Base-by-base conservation (phyloP, 768 basidiomycete species). In the Suillus subluteus region DNA sequence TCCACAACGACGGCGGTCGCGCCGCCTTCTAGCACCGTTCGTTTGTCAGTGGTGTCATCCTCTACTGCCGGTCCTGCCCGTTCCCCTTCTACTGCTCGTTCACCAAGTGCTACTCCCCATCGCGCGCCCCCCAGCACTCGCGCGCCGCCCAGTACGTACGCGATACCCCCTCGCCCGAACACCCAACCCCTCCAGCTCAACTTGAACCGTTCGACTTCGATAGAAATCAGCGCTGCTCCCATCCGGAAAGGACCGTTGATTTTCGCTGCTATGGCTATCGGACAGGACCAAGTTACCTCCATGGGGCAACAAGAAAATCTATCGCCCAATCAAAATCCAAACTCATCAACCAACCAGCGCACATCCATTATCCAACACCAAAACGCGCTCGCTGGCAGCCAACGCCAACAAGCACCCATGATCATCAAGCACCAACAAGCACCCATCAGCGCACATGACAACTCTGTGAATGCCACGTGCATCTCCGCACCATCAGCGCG, bases 171-270 rank as follows among this genome's bases (percentile, higher is more conserved):
- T 67, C 67, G 2, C 62, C 65, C 0, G 58, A 65, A 16, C 63
- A 68, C 6, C 12, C 66, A 52, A 30, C 52, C 52, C 2, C 52
- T 52, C 15, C 50, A 23, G 6, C 23, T 26, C 52, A 52, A 52
- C 30, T 16, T 16, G 30, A 52, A 52, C 50, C 52, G 30, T 2
- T 54, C 52, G 4, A 30, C 52, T 11, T 1, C 68, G 6, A 21
- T 59, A 65, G 75, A 64, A 63, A 69, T 41, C 63, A 56, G 52
- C 62, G 6, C 69, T 72, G 37, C 69, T 67, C 68, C 73, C 4
- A 55, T 76, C 6, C 80, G 79, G 65, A 85, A 84, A 23, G 86
- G 85, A 26, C 88, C 90, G 1, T 80, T 87, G 30, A 91, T 91
- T 40, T 91, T 91, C 65, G 75, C 87, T 7, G 86, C 88, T 4